Evolutionary conservation across 306 rosid species (phyloP).

Genomic region (Rosa rugosa): DNA sequence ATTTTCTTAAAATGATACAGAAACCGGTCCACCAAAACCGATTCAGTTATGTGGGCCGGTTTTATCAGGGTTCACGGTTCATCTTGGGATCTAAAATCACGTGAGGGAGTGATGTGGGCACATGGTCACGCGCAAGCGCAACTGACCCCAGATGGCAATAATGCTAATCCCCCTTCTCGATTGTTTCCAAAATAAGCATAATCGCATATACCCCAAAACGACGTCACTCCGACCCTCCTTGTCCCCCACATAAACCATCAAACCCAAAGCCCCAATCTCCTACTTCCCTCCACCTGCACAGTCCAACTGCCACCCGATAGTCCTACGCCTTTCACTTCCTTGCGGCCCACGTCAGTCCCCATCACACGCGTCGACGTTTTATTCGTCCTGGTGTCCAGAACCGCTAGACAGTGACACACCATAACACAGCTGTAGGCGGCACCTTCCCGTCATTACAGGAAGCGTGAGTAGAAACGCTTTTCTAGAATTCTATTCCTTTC

Average conservation of each 20-base stretch:
- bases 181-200: not conserved
- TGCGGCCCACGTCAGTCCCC: not conserved
- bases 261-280: not conserved
- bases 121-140: not conserved
- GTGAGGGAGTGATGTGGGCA: not conserved
- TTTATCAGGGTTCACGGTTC: no score
- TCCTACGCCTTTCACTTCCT: not conserved
- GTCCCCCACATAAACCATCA: not conserved
- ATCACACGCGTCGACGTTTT: not conserved
- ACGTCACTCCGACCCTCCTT: not conserved
- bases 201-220: not conserved
- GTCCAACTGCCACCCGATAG: slow-evolving; percentile 5
- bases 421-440: not conserved
- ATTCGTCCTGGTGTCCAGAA: not conserved
- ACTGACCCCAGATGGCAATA: not conserved
- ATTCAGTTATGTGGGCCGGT: no score
- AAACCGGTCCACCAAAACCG: no score
- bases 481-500: not conserved
- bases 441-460: not conserved
- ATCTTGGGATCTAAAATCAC: not conserved
- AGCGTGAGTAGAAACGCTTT: not conserved
- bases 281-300: not conserved
- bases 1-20: no score
- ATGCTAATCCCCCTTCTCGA: no score
- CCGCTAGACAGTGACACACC: not conserved